Base-by-base conservation (phyloP, 352 stramenopile genomes). In the Pythium coloratum region DNA sequence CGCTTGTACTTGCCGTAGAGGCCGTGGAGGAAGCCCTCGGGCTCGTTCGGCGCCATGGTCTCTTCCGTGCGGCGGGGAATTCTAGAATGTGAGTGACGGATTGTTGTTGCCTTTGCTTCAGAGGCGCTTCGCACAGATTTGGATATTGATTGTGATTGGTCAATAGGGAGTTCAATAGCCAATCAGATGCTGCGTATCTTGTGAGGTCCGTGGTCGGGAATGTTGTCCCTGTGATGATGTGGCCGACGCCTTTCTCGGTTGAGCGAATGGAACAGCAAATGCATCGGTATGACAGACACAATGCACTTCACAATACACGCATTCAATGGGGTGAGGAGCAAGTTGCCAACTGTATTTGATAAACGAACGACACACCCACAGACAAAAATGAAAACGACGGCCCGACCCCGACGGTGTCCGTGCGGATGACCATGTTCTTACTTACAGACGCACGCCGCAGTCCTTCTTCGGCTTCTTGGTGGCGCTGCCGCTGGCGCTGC, bases 1-100 rank as follows among this genome's bases (percentile, higher is more conserved):
- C 54, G 62, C 62, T 69, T 69, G 62, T 69, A 62, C 38, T 55
- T 42, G 44, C 10, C 33, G 55, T 63, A 63, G 42, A 63, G 40
- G 62, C 40, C 53, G 40, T 46, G 54, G 13, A 53, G 62, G 30
- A 60, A 42, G 46, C 30, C 33, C 30, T 28, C 4, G 3, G 40
- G 6, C 32, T 55, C 49, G 9, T 34, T 55, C 20, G 20, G 49
- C 49, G 26, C 49, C 24, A 34, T 55, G 49, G 7, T 24, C 20
- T 24, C 20, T 24, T 24, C 24, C 24, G 49, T n/a, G 49, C 16
- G 7, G 49, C 1, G 49, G 10, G 20, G 28, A 53, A 14, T 53
- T 53, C 13, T 20, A n/a, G 24, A 55, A n/a, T 55, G 49, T 7
- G n/a, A 6, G 46, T 9, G n/a, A 53, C 16, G 16, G 9, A 9